Conservation (phyloP, 2,329 filamentous ascomycete genomes). For the Cryphonectria carpinicola region DNA sequence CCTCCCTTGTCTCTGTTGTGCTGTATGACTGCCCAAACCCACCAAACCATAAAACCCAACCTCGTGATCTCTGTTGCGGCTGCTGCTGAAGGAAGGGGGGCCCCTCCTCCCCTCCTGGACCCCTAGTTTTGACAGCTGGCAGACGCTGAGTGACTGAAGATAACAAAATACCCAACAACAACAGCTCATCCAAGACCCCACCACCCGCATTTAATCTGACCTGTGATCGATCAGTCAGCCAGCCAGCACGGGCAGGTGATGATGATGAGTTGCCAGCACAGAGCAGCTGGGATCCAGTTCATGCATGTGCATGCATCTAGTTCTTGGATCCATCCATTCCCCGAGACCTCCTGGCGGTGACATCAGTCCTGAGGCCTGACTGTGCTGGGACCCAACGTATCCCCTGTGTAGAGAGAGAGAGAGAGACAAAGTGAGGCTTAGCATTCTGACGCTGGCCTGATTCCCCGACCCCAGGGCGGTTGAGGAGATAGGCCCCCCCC, state of each 20-base stretch:
- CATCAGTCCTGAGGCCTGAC: not conserved
- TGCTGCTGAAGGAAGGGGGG: not conserved
- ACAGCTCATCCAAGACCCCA: not conserved
- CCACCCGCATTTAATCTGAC: not conserved
- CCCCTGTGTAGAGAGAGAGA: not conserved
- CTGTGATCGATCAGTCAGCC: not conserved
- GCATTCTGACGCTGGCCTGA: slow-evolving; percentile 5
- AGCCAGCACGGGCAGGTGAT: not conserved
- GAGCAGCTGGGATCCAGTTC: not conserved
- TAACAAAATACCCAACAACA: not conserved
- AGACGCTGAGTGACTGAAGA: not conserved
- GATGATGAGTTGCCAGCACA: not conserved
- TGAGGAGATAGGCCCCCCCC: not conserved
- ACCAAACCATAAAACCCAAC: no score
- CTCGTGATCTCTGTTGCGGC: not conserved
- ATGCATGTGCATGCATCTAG: not conserved
- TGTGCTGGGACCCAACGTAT: not conserved
- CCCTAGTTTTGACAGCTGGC: not conserved
- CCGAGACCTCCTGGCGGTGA: not conserved
- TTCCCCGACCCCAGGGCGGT: not conserved
- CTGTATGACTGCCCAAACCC: not conserved
- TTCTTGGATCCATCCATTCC: not conserved
- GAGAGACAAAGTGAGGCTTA: not conserved
- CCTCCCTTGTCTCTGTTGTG: not conserved
- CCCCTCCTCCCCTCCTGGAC: no score